These are phyloP conservation scores for Lentinula aciculospora DNA, from an alignment of 768 basidiomycete species.

Conservation along the genomic window DNA sequence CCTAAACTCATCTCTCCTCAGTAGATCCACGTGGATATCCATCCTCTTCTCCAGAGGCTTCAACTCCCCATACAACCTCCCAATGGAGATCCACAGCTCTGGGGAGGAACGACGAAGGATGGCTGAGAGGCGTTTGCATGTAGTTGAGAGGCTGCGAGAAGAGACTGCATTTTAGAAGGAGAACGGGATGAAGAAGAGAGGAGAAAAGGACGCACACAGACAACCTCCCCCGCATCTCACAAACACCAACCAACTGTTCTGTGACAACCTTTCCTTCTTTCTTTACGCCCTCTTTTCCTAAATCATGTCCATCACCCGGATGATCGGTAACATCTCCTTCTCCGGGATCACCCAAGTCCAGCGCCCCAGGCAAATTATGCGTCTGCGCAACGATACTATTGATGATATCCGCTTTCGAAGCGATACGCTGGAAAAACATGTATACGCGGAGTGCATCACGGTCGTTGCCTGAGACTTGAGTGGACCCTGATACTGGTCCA, in stretches of 20 bases:
- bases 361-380: conserved; percentile 79
- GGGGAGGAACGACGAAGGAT: conserved; percentile 77
- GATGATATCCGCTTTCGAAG: conserved; percentile 83
- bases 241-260: conserved; percentile 75
- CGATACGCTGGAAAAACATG: conserved; percentile 88
- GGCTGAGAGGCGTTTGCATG: conserved; percentile 88
- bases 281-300: background rate
- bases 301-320: too few species aligned
- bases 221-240: conserved; percentile 56
- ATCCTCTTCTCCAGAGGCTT: conserved; percentile 86
- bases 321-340: conserved; percentile 19
- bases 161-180: conserved; percentile 52
- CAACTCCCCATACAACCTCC: conserved; percentile 79
- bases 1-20: conserved; percentile 85
- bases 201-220: background rate
- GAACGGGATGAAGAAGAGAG: background rate
- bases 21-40: conserved; percentile 83
- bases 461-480: background rate
- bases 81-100: conserved; percentile 80
- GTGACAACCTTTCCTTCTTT: background rate
- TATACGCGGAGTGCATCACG: conserved; percentile 81
- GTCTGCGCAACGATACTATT: conserved; percentile 76
- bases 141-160: conserved; percentile 70
- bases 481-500: too few species aligned
- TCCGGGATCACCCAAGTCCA: conserved; percentile 79